Evolutionary conservation across 208 protist genomes (phyloP), one percentile per base, ranked within the genome.

Genomic region (Crithidia acanthocephali): DNA sequence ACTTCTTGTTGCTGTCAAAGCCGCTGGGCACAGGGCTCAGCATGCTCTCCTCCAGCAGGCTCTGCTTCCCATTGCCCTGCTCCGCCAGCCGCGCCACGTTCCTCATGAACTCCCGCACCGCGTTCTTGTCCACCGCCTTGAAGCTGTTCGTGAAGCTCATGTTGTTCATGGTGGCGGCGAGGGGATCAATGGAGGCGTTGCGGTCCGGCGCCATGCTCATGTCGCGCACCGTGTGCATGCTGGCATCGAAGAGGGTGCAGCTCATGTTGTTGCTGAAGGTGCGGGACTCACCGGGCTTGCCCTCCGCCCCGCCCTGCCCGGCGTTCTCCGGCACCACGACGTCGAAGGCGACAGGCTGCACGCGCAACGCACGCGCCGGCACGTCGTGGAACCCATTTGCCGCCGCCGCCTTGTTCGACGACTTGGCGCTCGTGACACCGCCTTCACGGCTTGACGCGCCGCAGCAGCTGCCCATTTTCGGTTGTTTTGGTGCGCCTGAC

Each of bases 101-200:
- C 44, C 78, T 73, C 42, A 91, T 68, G 69, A 95, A 95, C 11
- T 61, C 30, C 5, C 76, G 72, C 57, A 95, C 76, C 7, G 77
- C 73, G 25, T 35, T 72, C 37, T 78, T 61, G 48, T 85, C 73
- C 27, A 95, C 87, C 32, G 90, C 81, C 59, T 63, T 60, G 57
- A 88, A 80, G 64, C 82, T 83, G 71, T 95, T 95, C 16, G 90
- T 92, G 58, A 95, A 87, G 62, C 81, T 90, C 74, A 90, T 84
- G 58, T 78, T 85, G 57, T 68, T 72, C 47, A 84, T 72, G 2
- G 84, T 61, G 23, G 44, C 48, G 37, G 45, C 62, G 37, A 71
- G 53, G 1, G 58, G 65, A 33, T 66, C 63, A 51, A 66, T 63
- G 52, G 35, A 40, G 58, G 20, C 37, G 53, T 52, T 72, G 33